Evolutionary conservation across 176 grass and related monocot species (phyloP).

Genomic region (Oryza rufipogon): DNA sequence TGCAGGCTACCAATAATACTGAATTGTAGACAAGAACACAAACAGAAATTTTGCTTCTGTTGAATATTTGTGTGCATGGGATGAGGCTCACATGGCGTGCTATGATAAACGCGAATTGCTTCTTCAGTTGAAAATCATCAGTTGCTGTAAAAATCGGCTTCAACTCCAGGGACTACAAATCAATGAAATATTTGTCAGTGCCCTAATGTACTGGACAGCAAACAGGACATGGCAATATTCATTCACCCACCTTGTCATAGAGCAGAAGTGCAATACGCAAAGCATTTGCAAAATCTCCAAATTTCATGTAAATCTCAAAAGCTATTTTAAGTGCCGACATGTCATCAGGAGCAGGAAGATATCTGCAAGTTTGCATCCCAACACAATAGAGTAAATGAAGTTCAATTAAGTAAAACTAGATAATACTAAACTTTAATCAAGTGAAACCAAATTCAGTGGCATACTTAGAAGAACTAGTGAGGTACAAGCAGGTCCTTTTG

Average conservation of each 20-base stretch:
- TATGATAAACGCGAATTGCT: constrained; percentile 74
- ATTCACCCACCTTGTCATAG: constrained; percentile 60
- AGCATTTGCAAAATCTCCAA: constrained; percentile 73
- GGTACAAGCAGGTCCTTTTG: constrained; percentile 74
- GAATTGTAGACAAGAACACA: constrained; percentile 5
- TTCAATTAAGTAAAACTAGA: constrained; percentile 20
- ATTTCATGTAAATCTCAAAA: constrained; percentile 72
- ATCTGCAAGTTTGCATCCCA: constrained; percentile 50
- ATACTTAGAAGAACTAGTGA: constrained; percentile 79
- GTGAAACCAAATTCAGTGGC: background rate
- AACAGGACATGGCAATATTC: background rate
- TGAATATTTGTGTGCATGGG: background rate
- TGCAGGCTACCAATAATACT: background rate
- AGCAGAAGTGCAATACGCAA: constrained; percentile 64
- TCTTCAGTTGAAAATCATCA: constrained; percentile 62
- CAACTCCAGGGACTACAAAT: constrained; percentile 55
- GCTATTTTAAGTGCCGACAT: constrained; percentile 66
- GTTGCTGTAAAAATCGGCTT: constrained; percentile 67
- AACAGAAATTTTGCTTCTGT: constrained; percentile 4
- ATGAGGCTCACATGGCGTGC: constrained; percentile 58
- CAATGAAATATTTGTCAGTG: constrained; percentile 22
- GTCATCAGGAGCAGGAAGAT: constrained; percentile 66
- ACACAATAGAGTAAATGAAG: constrained; percentile 9
- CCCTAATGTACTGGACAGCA: constrained; percentile 10
- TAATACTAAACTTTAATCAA: background rate